A percentile compares a stretch with the other conserved stretches of the same genome.
Conservation (phyloP, 108 stramenopile genomes). For the Schizochytrium sp. region DNA sequence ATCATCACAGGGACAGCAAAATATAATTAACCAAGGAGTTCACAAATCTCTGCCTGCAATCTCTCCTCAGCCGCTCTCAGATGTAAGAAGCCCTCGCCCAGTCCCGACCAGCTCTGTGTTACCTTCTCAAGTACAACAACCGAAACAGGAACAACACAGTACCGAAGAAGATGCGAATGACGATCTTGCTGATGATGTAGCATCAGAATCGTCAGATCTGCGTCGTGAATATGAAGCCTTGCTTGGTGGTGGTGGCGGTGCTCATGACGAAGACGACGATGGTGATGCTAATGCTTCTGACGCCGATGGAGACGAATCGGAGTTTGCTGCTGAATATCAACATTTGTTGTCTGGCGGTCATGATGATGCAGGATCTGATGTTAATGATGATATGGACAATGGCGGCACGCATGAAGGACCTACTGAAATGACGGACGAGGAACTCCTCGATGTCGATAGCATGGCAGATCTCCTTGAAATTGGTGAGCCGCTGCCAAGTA, state of each 20-base stretch:
- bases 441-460: slow-evolving; percentile 26
- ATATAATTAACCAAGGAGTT: no score
- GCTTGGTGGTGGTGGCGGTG: neutral
- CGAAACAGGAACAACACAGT: neutral
- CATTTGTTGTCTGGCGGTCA: neutral
- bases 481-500: slow-evolving; percentile 2
- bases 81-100: neutral
- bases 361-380: neutral
- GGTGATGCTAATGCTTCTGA: neutral
- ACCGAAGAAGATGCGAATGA: neutral
- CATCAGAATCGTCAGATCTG: neutral
- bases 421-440: slow-evolving; percentile 7
- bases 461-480: slow-evolving; percentile 29
- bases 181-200: neutral
- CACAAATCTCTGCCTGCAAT: no score
- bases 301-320: neutral
- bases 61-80: no score
- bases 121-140: neutral
- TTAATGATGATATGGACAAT: neutral
- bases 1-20: no score
- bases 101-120: neutral
- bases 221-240: slow-evolving; percentile 12
- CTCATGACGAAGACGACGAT: slow-evolving; percentile 3
- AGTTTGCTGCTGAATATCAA: neutral
- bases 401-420: neutral